Evolutionary conservation across 257 asterid genomes (phyloP).

Genomic region (Salvia splendens): DNA sequence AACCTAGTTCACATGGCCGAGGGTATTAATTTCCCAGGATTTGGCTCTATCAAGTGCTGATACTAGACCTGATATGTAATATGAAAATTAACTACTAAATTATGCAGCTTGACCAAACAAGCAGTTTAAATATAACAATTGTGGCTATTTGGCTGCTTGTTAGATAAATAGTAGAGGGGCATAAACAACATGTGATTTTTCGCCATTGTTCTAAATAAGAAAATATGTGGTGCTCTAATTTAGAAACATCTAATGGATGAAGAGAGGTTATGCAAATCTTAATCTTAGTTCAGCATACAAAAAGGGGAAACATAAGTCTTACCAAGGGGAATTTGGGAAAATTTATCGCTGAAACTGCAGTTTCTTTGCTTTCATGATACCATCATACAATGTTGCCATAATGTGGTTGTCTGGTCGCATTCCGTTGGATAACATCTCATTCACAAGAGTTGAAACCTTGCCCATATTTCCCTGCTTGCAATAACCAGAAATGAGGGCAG

Average conservation of each 20-base stretch:
- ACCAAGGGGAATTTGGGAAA: slow-evolving; percentile 18
- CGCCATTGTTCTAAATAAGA: no score
- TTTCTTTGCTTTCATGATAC: slow-evolving; percentile 42
- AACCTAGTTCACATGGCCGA: no score
- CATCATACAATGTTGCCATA: slow-evolving; percentile 36
- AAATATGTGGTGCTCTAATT: no score
- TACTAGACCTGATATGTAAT: no score
- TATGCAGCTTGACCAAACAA: background rate
- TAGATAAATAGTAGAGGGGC: no score
- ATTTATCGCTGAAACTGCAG: slow-evolving; percentile 32
- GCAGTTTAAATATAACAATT: no score
- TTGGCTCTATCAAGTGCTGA: no score
- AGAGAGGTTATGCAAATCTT: background rate
- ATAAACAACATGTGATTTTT: no score
- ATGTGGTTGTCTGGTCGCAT: slow-evolving; percentile 49
- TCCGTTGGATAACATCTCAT: slow-evolving; percentile 60
- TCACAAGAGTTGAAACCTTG: slow-evolving; percentile 51
- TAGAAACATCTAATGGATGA: background rate
- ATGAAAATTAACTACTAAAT: no score
- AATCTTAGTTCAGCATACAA: slow-evolving; percentile 1
- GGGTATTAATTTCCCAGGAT: no score
- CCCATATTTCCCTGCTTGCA: slow-evolving; percentile 54
- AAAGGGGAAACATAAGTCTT: slow-evolving; percentile 20
- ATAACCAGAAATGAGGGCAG: slow-evolving; percentile 73
- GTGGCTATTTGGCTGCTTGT: no score